Base-by-base conservation (phyloP, 148 eudicot genomes). In the Diospyros lotus region DNA sequence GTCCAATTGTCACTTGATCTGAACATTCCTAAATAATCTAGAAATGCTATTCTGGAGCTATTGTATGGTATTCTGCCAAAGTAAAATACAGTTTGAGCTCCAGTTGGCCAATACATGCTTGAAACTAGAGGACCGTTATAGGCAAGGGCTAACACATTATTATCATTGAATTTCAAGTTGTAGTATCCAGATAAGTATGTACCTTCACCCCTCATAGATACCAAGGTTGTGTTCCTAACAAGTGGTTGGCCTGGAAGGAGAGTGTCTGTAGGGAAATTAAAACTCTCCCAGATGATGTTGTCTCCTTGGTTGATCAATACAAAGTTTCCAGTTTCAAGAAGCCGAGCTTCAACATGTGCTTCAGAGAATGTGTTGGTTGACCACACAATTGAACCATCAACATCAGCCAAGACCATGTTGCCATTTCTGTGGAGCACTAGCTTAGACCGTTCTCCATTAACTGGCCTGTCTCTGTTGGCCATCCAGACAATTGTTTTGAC, bases 401-500 rank as follows among this genome's bases (percentile, higher is more conserved):
- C 54, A 60, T 86, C 83, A 2, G 73, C 72, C 55, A 86, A 46
- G 9, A 69, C 68, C 51, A 86, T 14, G 40, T 78, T 75, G 64
- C 89, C 87, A 60, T 69, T 75, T 58, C 55, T 69, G 17, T 65
- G 62, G 0, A 86, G 83, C 38, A 75, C 13, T 1, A 86, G 78
- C 67, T 73, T 44, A 0, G 89, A 84, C 75, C 67, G 74, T 38
- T 40, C 75, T 6, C 85, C 78, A 18, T 82, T 77, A 5, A 86
- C 85, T 0, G 89, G 89, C 4, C 40, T 68, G 77, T 80, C 83
- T 46, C 85, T 45, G 50, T 86, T 86, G 44, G 89, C 85, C 62
- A 73, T 76, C 89, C 89, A 86, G 15, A 82, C 87, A 9, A 82
- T 75, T 5, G 87, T 84, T 64, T 78, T 59, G 0, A n/a, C 54